Evolutionary conservation across 1,284 basidiomycete genomes (phyloP), one percentile per base, ranked within the genome.

Genomic region (Sanghuangporus sanghuang): DNA sequence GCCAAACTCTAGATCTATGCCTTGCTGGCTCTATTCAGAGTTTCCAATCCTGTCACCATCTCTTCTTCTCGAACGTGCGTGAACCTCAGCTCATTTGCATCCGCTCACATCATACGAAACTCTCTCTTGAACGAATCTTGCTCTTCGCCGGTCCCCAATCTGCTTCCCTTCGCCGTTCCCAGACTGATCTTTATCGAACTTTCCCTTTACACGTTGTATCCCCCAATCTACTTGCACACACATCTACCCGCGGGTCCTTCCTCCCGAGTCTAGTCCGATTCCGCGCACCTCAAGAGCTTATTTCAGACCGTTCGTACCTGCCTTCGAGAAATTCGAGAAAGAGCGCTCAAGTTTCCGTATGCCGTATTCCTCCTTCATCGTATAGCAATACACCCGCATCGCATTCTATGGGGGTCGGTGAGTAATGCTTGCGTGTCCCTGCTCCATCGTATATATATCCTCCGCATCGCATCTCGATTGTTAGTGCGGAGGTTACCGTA

Each of bases 161-260:
- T 35, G 23, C 44, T 57, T 40, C 38, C 21, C 55, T 18, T 40
- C 21, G 11, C 27, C 38, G 46, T 59, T 59, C 57, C 46, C 57
- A 59, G 42, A 44, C 57, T 59, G 57, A 59, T 59, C 46, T 46
- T 59, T 59, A 59, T 59, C 57, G 50, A 36, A 35, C 57, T 59
- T 59, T 48, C 39, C 18, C 46, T 36, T 14, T 44, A 59, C 46
- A 46, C 46, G 42, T 48, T 59, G 44, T 59, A 44, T 49, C n/a
- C 57, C 27, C 56, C 44, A 46, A 46, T n/a, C 40, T 46, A 23
- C 39, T 27, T 58, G 32, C 21, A 6, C 18, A 36, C 54, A 3
- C 36, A 21, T n/a, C n/a, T n/a, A n/a, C 55, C 5, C 39, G 32
- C 32, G 32, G 6, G 18, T 21, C 38, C 35, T 11, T 35, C 9